Base-by-base conservation (phyloP, 2,329 filamentous ascomycete species). In the Rhynchosporium agropyri region DNA sequence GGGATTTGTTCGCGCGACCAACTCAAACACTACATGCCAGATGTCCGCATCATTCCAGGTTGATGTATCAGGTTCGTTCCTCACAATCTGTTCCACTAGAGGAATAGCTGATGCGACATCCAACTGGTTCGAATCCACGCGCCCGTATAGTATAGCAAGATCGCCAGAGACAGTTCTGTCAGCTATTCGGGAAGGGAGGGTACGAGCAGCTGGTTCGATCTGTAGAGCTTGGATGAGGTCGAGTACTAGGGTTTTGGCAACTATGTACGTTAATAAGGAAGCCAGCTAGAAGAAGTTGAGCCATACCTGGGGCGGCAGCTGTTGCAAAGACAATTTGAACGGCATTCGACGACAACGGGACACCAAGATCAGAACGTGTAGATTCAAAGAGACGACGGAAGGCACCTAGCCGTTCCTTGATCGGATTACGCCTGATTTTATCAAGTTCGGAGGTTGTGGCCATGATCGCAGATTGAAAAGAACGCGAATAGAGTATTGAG, bases 311-410 rank as follows among this genome's bases (percentile, higher is more conserved):
- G 48, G 13, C 49, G 12, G 46, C 29, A 64, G 63, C 63, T 61
- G 58, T 65, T 63, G 58, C 60, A 68, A 70, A 65, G 62, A 69
- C 65, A 61, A 53, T 49, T 65, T 65, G 63, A 31, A 66, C 60
- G 43, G 53, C 50, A 61, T 65, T 51, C 26, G 63, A 68, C 43
- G 67, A 65, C 8, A 31, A 50, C 33, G 60, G 43, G 58, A 69
- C 33, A 55, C 20, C 40, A 36, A 69, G 63, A 59, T 66, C 60
- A n/a, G 54, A 26, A 40, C 63, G 45, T 46, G 63, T 66, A 38
- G 65, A 65, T 66, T 68, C 50, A 65, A 69, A 69, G 38, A 58
- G 62, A 50, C 28, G 60, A 53, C 63, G 60, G 40, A 69, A 68
- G 62, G 67, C 36, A 49, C 3, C 49, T 58, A 68, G 45, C 36